A percentile compares a stretch with the other conserved stretches of the same genome.
phyloP scores from a whole-genome alignment of 2,329 filamentous ascomycete species.

The Fusarium chaquense region DNA sequence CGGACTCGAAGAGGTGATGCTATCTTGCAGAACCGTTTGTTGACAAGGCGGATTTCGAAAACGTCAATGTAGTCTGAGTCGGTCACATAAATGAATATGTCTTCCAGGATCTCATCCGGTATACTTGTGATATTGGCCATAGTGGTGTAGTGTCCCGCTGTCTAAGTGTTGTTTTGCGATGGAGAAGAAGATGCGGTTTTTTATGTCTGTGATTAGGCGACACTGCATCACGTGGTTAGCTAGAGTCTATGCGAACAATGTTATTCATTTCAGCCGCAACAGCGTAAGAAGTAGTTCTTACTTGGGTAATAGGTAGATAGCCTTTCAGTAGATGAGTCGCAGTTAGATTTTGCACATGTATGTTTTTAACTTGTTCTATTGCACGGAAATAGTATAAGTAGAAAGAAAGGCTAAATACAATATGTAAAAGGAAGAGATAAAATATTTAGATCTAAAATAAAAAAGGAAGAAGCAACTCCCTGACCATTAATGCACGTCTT shows the following conservation, averaged over 20 bases:
- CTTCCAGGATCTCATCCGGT: neutral
- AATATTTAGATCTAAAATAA: conserved; percentile 13
- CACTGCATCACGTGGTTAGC: neutral
- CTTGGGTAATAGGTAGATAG: neutral
- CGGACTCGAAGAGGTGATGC: neutral
- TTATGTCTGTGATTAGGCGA: neutral
- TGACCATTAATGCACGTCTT: neutral
- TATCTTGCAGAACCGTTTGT: neutral
- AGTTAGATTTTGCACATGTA: neutral
- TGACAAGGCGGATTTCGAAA: neutral
- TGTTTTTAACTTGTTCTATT: neutral
- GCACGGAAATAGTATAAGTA: neutral
- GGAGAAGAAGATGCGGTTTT: neutral
- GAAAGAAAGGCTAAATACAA: neutral
- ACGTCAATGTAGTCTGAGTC: neutral
- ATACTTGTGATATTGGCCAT: neutral
- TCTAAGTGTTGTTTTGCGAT: no score
- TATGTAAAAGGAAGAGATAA: neutral
- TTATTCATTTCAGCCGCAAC: neutral
- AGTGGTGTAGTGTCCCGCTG: neutral
- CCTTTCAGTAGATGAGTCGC: no score
- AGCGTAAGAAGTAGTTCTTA: neutral
- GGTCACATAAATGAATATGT: neutral
- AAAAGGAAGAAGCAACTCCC: neutral
- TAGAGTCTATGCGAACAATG: no score